These are phyloP conservation scores for Hyaloscypha variabilis DNA, from an alignment of 495 filamentous ascomycete genomes.

Conservation along the genomic window DNA sequence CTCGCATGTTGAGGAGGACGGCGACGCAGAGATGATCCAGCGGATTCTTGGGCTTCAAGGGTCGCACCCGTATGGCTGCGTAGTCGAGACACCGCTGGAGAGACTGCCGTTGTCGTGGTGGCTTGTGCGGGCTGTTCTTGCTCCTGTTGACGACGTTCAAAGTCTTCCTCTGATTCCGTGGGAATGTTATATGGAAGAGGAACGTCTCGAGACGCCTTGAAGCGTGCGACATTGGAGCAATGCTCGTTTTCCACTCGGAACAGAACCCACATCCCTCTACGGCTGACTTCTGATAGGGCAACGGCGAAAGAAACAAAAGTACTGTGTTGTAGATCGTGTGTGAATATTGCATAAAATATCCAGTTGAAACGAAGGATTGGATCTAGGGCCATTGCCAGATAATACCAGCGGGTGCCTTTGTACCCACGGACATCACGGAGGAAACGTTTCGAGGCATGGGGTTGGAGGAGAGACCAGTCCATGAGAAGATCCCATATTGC, in stretches of 20 bases:
- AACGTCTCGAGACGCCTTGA: conserved; percentile 80
- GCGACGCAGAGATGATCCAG: conserved; percentile 27
- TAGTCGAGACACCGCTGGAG: conserved; percentile 15
- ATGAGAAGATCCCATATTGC: conserved; percentile 95
- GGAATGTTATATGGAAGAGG: conserved; percentile 74
- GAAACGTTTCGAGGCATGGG: conserved; percentile 39
- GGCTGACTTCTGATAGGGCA: conserved; percentile 72
- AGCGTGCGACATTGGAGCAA: conserved; percentile 81
- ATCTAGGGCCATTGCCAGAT: conserved; percentile 79
- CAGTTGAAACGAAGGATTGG: conserved; percentile 92
- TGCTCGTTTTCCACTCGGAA: conserved; percentile 98
- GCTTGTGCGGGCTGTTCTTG: conserved; percentile 17
- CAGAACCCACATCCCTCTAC: conserved; percentile 86
- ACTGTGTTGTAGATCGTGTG: conserved; percentile 75
- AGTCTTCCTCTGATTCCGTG: conserved; percentile 25
- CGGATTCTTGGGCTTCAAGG: conserved; percentile 14
- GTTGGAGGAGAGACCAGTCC: conserved; percentile 64
- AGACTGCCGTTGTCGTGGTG: background rate
- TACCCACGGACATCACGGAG: conserved; percentile 82
- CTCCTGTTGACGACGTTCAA: conserved; percentile 13
- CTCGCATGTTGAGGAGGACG: conserved; percentile 31
- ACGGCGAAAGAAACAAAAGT: conserved; percentile 77
- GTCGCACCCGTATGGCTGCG: conserved; percentile 12
- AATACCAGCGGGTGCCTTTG: conserved; percentile 79
- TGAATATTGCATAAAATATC: conserved; percentile 91